Conservation (phyloP, 1,284 basidiomycete species). For the Ganoderma meredithae region DNA sequence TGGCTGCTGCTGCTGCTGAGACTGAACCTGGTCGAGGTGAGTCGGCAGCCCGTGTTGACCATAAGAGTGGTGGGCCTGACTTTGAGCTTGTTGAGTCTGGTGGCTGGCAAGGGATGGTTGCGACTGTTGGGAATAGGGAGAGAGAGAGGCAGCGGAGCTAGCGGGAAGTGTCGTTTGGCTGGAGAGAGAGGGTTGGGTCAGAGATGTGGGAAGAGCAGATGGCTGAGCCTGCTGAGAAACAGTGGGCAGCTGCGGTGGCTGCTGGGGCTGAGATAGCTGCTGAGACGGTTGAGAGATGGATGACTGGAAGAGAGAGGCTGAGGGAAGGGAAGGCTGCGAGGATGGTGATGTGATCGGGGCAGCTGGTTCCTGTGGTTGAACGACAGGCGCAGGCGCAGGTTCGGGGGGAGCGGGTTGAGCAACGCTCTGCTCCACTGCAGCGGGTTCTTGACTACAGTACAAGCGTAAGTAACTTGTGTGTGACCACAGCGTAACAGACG, state of each 20-base stretch:
- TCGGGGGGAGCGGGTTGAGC: conserved; percentile 41
- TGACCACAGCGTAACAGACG: conserved; percentile 1
- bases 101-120: conserved; percentile 49
- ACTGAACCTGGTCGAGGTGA: conserved; percentile 66
- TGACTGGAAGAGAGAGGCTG: conserved; percentile 51
- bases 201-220: conserved; percentile 46
- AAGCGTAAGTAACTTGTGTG: conserved; percentile 9
- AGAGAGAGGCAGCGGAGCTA: conserved; percentile 43
- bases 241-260: conserved; percentile 40
- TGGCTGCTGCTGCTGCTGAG: conserved; percentile 46
- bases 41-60: conserved; percentile 67
- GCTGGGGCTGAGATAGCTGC: conserved; percentile 37
- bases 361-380: conserved; percentile 34
- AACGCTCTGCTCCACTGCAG: conserved; percentile 37
- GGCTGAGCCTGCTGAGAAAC: conserved; percentile 48
- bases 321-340: conserved; percentile 41
- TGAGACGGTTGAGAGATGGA: conserved; percentile 53
- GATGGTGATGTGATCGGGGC: conserved; percentile 39
- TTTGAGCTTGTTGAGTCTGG: conserved; percentile 45
- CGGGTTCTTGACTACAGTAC: conserved; percentile 34
- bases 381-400: conserved; percentile 30
- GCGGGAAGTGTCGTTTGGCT: conserved; percentile 39
- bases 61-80: conserved; percentile 59
- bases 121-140: conserved; percentile 50
- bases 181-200: conserved; percentile 48